Evolutionary conservation across 441 rosid genomes (phyloP).

Genomic region (Croton laevigatus): DNA sequence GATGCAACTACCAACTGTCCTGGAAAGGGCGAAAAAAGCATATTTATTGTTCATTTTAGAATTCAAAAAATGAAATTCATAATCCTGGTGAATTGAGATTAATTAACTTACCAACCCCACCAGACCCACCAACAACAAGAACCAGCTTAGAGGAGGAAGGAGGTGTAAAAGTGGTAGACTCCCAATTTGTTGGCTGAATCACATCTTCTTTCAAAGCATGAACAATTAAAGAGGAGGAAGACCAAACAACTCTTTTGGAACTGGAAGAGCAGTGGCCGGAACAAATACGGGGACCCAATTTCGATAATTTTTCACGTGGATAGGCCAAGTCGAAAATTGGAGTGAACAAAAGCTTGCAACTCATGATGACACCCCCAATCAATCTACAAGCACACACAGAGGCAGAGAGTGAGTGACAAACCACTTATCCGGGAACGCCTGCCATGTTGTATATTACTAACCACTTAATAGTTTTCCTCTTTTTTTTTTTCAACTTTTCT

Average conservation of each 20-base stretch:
- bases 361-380: slow-evolving; percentile 66
- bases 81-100: no score
- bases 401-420: no score
- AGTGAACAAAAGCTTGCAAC: slow-evolving; percentile 43
- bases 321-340: slow-evolving; percentile 27
- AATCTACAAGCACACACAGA: no score
- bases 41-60: slow-evolving; percentile 3
- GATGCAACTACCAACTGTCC: slow-evolving; percentile 92
- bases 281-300: slow-evolving; percentile 25
- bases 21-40: slow-evolving; percentile 34
- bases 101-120: slow-evolving; percentile 75
- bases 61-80: no score
- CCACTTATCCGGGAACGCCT: no score
- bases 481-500: no score
- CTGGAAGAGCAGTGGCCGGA: slow-evolving; percentile 24
- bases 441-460: no score
- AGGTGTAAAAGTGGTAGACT: slow-evolving; percentile 30
- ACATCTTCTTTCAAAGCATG: slow-evolving; percentile 52
- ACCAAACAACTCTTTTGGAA: slow-evolving; percentile 27
- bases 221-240: slow-evolving; percentile 18
- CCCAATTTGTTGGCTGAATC: slow-evolving; percentile 39
- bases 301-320: slow-evolving; percentile 32
- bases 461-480: no score
- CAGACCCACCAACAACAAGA: slow-evolving; percentile 81
- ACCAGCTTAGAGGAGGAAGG: slow-evolving; percentile 73